phyloP scores from a whole-genome alignment of 768 basidiomycete species.

The Boletus insuetus region DNA sequence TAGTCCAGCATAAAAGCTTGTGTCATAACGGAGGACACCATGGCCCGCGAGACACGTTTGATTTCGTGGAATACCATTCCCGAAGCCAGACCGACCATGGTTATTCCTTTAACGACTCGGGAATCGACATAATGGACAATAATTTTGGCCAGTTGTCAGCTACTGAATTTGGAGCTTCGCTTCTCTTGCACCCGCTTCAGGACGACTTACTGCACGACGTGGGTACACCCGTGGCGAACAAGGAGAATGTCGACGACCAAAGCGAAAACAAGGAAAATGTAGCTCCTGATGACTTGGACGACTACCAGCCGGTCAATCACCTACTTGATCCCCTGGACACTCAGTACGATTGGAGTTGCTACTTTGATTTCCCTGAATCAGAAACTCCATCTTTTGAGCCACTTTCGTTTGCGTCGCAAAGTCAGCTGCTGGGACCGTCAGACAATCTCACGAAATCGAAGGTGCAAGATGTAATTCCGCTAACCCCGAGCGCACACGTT shows the following conservation, averaged over 20 bases:
- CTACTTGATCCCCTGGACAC: not conserved
- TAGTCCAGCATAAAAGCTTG: not conserved
- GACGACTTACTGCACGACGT: not conserved
- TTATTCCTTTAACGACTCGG: constrained; percentile 13
- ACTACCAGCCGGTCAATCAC: not conserved
- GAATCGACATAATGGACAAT: constrained; percentile 14
- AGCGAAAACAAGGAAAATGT: constrained; percentile 20
- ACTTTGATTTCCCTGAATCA: constrained; percentile 23
- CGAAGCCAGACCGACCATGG: not conserved
- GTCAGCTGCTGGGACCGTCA: constrained; percentile 1
- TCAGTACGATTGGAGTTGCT: constrained; percentile 22
- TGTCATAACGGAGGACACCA: not conserved
- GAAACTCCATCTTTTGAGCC: constrained; percentile 20
- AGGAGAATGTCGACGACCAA: constrained; percentile 10
- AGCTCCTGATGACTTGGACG: constrained; percentile 2
- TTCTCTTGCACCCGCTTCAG: constrained; percentile 8
- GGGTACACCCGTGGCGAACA: constrained; percentile 7
- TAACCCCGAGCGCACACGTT: not conserved
- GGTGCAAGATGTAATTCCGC: constrained; percentile 1
- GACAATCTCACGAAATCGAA: constrained; percentile 1
- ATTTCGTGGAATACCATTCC: not conserved
- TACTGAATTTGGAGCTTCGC: constrained; percentile 3
- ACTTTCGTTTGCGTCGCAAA: constrained; percentile 25
- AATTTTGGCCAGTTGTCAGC: not conserved
- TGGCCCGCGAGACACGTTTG: not conserved